These are phyloP conservation scores for Coemansia reversa DNA, from an alignment of 192 early-diverging fungal species.

Conservation along the genomic window DNA sequence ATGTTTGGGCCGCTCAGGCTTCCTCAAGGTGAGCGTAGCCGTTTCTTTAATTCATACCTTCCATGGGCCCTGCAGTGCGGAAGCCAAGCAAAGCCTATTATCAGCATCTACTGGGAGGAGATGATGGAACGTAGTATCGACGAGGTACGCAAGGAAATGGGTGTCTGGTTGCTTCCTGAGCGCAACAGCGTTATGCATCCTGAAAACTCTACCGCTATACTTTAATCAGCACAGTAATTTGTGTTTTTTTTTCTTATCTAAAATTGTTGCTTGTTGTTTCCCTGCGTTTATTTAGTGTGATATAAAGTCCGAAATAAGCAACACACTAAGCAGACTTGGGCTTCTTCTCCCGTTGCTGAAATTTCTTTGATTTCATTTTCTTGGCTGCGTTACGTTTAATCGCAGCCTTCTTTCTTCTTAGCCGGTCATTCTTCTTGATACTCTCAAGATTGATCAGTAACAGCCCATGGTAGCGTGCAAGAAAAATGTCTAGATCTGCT, in stretches of 20 bases:
- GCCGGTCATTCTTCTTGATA: slow-evolving; percentile 47
- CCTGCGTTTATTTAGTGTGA: not conserved
- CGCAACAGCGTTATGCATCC: slow-evolving; percentile 37
- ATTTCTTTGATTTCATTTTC: slow-evolving; percentile 15
- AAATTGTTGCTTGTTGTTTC: slow-evolving; percentile 9
- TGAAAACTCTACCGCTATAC: slow-evolving; percentile 27
- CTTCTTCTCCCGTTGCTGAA: slow-evolving; percentile 3
- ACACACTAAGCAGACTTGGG: not conserved
- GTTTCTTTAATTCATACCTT: slow-evolving; percentile 69
- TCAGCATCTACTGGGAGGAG: slow-evolving; percentile 92
- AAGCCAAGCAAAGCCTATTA: slow-evolving; percentile 66
- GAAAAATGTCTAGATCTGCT: slow-evolving; percentile 33
- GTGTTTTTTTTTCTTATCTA: not conserved
- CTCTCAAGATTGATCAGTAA: slow-evolving; percentile 28
- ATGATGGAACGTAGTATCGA: slow-evolving; percentile 66
- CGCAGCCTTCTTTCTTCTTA: slow-evolving; percentile 39
- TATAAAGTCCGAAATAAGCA: not conserved
- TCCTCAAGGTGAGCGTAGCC: slow-evolving; percentile 56
- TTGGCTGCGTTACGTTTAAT: slow-evolving; percentile 21
- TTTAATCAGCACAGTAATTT: not conserved
- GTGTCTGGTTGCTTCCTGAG: slow-evolving; percentile 58
- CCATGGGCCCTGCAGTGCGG: slow-evolving; percentile 95
- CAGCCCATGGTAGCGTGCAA: slow-evolving; percentile 47
- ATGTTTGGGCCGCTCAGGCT: slow-evolving; percentile 79
- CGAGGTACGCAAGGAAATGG: slow-evolving; percentile 72